Conservation (phyloP, 2,329 filamentous ascomycete genomes). For the Epichloe festucae region DNA sequence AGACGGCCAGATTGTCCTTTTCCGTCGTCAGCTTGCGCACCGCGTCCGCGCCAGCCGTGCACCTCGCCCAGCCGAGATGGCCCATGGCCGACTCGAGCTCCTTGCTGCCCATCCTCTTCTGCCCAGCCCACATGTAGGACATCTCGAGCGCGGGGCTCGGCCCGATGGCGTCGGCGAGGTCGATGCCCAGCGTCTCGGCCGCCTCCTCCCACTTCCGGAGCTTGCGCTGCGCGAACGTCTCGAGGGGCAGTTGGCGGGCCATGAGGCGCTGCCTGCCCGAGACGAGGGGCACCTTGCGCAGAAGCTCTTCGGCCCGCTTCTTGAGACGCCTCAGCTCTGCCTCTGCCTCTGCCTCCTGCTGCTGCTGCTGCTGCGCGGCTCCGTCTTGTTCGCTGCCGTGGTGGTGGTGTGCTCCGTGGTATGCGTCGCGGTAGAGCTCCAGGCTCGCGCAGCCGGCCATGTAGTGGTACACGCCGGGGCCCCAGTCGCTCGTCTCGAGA, state of each 20-base stretch:
- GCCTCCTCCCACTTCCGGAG: slow-evolving; percentile 78
- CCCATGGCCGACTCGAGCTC: slow-evolving; percentile 52
- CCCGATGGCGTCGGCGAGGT: slow-evolving; percentile 69
- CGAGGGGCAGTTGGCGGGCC: slow-evolving; percentile 40
- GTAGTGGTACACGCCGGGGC: slow-evolving; percentile 78
- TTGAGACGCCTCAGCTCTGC: slow-evolving; percentile 43
- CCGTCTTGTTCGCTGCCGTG: slow-evolving; percentile 9
- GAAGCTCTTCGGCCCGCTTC: slow-evolving; percentile 51
- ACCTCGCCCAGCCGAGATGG: slow-evolving; percentile 52
- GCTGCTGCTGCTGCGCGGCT: background rate
- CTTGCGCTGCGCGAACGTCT: slow-evolving; percentile 73
- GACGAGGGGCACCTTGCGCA: slow-evolving; percentile 47
- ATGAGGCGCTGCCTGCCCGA: no score
- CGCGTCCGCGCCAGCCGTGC: slow-evolving; percentile 31
- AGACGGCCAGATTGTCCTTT: slow-evolving; percentile 49
- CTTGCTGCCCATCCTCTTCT: slow-evolving; percentile 58
- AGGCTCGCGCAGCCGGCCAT: slow-evolving; percentile 68
- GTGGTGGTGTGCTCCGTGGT: slow-evolving; percentile 30
- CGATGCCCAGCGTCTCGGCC: slow-evolving; percentile 50
- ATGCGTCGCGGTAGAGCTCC: slow-evolving; percentile 61
- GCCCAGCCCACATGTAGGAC: slow-evolving; percentile 87
- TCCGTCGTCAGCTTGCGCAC: slow-evolving; percentile 35
- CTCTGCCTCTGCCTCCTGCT: slow-evolving; percentile 8
- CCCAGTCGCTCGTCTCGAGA: slow-evolving; percentile 80
- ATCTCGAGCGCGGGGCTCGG: slow-evolving; percentile 78